Conservation (phyloP, 352 stramenopile species). For the Pythium sp. region DNA sequence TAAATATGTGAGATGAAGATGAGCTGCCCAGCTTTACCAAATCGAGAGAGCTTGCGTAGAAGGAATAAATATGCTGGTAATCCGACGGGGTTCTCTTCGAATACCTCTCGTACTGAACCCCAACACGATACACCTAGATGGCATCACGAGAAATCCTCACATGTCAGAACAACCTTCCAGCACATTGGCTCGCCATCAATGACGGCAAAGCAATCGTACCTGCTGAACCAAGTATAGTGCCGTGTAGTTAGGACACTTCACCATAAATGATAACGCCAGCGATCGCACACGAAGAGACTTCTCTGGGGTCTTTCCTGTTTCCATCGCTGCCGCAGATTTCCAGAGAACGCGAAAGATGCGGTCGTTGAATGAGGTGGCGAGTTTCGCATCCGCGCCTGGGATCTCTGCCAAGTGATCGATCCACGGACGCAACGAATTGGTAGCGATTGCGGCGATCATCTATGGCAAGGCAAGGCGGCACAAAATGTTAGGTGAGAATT, state of each 20-base stretch:
- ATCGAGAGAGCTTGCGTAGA: slow-evolving; percentile 36
- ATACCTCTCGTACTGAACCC: slow-evolving; percentile 55
- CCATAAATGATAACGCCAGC: slow-evolving; percentile 53
- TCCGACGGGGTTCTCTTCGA: slow-evolving; percentile 28
- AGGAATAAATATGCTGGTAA: slow-evolving; percentile 27
- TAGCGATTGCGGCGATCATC: slow-evolving; percentile 23
- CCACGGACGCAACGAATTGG: slow-evolving; percentile 38
- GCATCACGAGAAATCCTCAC: background rate
- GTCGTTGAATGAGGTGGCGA: slow-evolving; percentile 59
- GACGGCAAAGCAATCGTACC: slow-evolving; percentile 14
- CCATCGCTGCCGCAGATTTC: slow-evolving; percentile 50
- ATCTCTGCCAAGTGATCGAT: slow-evolving; percentile 46
- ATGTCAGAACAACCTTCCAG: background rate
- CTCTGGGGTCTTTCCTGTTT: slow-evolving; percentile 13
- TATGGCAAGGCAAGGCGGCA: slow-evolving; percentile 2
- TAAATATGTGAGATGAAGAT: background rate
- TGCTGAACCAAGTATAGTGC: slow-evolving; percentile 63
- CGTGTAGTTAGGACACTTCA: slow-evolving; percentile 67
- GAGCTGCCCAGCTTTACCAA: slow-evolving; percentile 10
- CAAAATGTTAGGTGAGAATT: background rate
- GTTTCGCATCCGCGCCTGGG: slow-evolving; percentile 43
- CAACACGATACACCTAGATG: slow-evolving; percentile 52
- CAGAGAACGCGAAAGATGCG: slow-evolving; percentile 68
- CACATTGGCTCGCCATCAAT: background rate
- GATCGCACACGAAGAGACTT: slow-evolving; percentile 44